Evolutionary conservation across 2,329 filamentous ascomycete species (phyloP).

Genomic region (Colletotrichum abscissum): DNA sequence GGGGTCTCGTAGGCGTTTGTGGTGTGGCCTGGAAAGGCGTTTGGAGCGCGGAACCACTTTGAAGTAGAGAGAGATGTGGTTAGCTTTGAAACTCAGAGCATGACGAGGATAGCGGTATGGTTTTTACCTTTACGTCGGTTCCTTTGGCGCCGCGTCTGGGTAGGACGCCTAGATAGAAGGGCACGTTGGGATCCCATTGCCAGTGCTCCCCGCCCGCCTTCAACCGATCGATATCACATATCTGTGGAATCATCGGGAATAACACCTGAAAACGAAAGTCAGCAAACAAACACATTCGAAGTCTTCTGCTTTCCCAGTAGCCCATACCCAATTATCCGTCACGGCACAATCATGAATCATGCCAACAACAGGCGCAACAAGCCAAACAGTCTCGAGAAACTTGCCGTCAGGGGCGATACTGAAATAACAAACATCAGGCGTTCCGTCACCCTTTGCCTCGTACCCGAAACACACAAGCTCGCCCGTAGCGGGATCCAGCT

Average conservation of each 20-base stretch:
- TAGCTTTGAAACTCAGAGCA: accelerated
- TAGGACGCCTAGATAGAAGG: conserved; percentile 24
- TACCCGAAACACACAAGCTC: conserved; percentile 55
- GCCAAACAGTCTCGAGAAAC: conserved; percentile 46
- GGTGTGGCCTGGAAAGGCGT: conserved; percentile 49
- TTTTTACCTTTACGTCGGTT: conserved; percentile 18
- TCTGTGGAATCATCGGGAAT: conserved; percentile 18
- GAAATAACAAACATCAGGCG: conserved; percentile 51
- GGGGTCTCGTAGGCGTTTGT: conserved; percentile 50
- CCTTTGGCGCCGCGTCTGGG: conserved; percentile 23
- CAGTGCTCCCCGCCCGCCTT: conserved; percentile 53
- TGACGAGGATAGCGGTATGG: accelerated
- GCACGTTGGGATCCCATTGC: conserved; percentile 45
- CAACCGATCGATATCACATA: conserved; percentile 38
- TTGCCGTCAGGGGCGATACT: conserved; percentile 43
- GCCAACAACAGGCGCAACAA: conserved; percentile 46
- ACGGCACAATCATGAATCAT: conserved; percentile 57
- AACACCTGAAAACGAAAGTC: conserved; percentile 2
- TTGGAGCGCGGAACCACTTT: conserved; percentile 51
- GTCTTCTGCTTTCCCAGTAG: background rate
- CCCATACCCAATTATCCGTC: conserved; percentile 51
- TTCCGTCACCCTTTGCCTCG: conserved; percentile 53
- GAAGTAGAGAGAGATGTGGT: background rate
- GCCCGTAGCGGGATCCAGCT: conserved; percentile 51
- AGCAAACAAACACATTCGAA: no score